A percentile compares a stretch with the other conserved stretches of the same genome.
Conservation (phyloP, 1,284 basidiomycete genomes). For the Malassezia sp. region DNA sequence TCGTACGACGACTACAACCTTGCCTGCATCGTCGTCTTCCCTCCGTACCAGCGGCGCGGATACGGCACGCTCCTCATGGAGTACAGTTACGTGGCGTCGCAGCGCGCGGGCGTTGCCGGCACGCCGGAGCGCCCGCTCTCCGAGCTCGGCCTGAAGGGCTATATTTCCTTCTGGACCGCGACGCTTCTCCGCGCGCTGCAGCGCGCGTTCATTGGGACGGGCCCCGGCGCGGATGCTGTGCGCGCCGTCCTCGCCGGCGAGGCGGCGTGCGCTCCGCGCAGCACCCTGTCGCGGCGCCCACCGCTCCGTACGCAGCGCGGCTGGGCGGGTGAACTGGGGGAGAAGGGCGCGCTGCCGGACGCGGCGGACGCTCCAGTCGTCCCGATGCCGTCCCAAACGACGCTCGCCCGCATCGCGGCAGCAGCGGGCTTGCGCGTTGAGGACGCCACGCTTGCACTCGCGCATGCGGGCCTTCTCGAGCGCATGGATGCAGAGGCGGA, state of each 20-base stretch:
- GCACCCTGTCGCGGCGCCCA: background rate
- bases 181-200: constrained; percentile 71
- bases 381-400: constrained; percentile 21
- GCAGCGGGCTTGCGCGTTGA: constrained; percentile 72
- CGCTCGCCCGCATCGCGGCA: constrained; percentile 55
- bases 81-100: constrained; percentile 89
- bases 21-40: constrained; percentile 89
- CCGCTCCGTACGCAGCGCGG: constrained; percentile 18
- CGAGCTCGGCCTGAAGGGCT: constrained; percentile 78
- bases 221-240: background rate
- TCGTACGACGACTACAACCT: constrained; percentile 96
- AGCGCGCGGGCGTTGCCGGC: constrained; percentile 63
- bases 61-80: constrained; percentile 95
- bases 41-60: constrained; percentile 77
- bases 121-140: constrained; percentile 91
- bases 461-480: constrained; percentile 68
- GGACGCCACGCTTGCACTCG: constrained; percentile 74
- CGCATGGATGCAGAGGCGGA: constrained; percentile 33
- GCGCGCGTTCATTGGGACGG: constrained; percentile 46
- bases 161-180: constrained; percentile 81
- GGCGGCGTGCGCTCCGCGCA: background rate
- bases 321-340: constrained; percentile 15
- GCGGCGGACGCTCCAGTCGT: background rate
- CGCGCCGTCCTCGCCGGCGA: constrained; percentile 10
- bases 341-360: constrained; percentile 13